Evolutionary conservation across 139 green algal species (phyloP), one percentile per base, ranked within the genome.

Genomic region (Chlorella sp.): DNA sequence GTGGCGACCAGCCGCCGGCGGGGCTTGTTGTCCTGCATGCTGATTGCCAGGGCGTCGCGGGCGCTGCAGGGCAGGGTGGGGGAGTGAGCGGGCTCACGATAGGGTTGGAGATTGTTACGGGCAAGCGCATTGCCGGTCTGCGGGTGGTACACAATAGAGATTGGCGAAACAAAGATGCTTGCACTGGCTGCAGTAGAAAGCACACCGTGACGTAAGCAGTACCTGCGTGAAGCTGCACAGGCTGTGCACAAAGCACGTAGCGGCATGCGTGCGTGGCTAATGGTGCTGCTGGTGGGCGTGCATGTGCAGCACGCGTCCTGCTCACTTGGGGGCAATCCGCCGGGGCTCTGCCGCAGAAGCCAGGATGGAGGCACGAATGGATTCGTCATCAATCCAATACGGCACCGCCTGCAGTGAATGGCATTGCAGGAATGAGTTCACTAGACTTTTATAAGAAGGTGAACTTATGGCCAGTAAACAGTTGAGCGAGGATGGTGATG

Each of bases 351-450:
- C 80, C 15, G 94, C 94, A 22, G 90, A 93, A n/a, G 88, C 71
- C 86, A 95, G 88, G 87, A 97, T 97, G 73, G 91, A 96, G 15
- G 92, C 91, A 0, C 96, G 86, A 36, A 97, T 79, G 42, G 85
- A 95, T 93, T 98, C 95, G 81, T 99, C 97, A 91, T 99, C 97
- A 34, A 99, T 95, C 97, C 97, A 99, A 94, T 99, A 99, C 14
- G 97, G 97, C 81, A 98, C 97, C 18, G 95, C 95, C 88, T 97
- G 93, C 69, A 42, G 15, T 19, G 26, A 39, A 12, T 40, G 71
- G 71, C 19, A 79, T 14, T 40, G 78, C 32, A 81, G n/a, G 75
- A 42, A 34, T 34, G n/a, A 42, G 48, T 9, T 57, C n/a, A n/a
- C n/a, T n/a, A n/a, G n/a, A n/a, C n/a, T n/a, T n/a, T n/a, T n/a